Evolutionary conservation across 805 yeast species (phyloP), one percentile per base, ranked within the genome.

Genomic region (Clavispora fructus): DNA sequence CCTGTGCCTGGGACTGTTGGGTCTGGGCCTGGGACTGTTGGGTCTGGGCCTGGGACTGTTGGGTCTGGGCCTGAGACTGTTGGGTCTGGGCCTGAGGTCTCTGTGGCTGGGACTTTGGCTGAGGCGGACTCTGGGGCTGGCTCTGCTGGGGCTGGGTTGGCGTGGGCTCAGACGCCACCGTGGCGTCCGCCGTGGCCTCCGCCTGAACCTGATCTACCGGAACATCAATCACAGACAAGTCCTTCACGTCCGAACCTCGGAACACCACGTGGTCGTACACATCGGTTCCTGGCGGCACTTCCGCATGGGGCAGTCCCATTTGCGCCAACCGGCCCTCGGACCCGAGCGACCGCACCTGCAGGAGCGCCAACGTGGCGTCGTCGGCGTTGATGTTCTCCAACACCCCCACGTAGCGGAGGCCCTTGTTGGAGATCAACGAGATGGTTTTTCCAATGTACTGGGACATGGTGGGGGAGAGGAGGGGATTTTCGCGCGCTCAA

Each of bases 201-300:
- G 42, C 30, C 53, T 75, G 73, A 28, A 85, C 86, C 48, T 79
- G 79, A 37, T 81, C 83, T 48, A 83, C 68, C 4, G 83, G 81
- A 32, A 74, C 74, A 51, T 90, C 97, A 59, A 92, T 74, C 45
- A 94, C 94, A 54, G 82, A 81, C 64, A 94, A 75, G 59, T 87
- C 96, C 67, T 87, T 86, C 19, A 94, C 97, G 58, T 92, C 97
- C 25, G 87, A 80, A 33, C 99, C 99, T 56, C 91, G 80, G 64
- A 94, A 86, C 45, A 85, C 87, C 43, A 94, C 88, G 47, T 78
- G 79, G 26, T 87, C 91, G 65, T 80, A 87, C 13, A 84, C 75
- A 38, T 75, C 81, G n/a, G 73, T 66, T 16, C 87, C 83, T 7
- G 95, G 85, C 46, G 80, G 77, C 35, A 89, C 82, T 63, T 88